phyloP scores from a whole-genome alignment of 2,329 filamentous ascomycete genomes.

The Alternaria triticimaculans region DNA sequence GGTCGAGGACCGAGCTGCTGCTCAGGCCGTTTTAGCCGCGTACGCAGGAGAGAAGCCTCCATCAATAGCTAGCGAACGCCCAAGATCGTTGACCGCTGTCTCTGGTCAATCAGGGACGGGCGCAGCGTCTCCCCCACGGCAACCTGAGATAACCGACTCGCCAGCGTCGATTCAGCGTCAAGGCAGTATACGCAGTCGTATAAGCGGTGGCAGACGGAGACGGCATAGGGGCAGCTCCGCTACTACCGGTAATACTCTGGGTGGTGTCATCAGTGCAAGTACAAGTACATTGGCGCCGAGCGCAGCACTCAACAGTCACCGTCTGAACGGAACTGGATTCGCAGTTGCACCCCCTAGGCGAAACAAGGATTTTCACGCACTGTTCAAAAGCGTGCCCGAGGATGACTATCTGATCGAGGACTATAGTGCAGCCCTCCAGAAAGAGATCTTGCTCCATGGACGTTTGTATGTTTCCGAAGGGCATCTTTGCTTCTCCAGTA shows the following conservation, averaged over 20 bases:
- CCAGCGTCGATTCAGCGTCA: conserved; percentile 59
- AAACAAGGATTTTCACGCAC: conserved; percentile 90
- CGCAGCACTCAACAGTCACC: conserved; percentile 67
- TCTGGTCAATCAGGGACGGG: conserved; percentile 39
- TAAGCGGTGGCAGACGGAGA: conserved; percentile 61
- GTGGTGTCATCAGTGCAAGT: conserved; percentile 73
- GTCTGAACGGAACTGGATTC: conserved; percentile 92
- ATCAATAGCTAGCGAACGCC: conserved; percentile 42
- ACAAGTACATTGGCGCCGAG: conserved; percentile 73
- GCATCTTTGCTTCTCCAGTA: conserved; percentile 98
- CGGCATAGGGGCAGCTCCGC: conserved; percentile 83
- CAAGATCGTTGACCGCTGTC: conserved; percentile 48
- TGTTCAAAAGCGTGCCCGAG: conserved; percentile 96
- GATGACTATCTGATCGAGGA: conserved; percentile 98
- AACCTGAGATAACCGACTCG: conserved; percentile 71
- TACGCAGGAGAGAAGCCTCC: conserved; percentile 57
- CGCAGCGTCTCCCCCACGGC: conserved; percentile 62
- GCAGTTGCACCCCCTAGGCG: conserved; percentile 95
- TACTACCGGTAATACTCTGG: conserved; percentile 69
- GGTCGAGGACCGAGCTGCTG: conserved; percentile 65
- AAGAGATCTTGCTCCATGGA: conserved; percentile 93
- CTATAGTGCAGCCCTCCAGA: conserved; percentile 94
- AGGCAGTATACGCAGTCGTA: conserved; percentile 60
- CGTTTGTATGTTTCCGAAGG: conserved; percentile 96
- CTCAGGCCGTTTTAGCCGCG: conserved; percentile 66